Conservation (phyloP, 441 rosid genomes). For the Erysimum cheiri region DNA sequence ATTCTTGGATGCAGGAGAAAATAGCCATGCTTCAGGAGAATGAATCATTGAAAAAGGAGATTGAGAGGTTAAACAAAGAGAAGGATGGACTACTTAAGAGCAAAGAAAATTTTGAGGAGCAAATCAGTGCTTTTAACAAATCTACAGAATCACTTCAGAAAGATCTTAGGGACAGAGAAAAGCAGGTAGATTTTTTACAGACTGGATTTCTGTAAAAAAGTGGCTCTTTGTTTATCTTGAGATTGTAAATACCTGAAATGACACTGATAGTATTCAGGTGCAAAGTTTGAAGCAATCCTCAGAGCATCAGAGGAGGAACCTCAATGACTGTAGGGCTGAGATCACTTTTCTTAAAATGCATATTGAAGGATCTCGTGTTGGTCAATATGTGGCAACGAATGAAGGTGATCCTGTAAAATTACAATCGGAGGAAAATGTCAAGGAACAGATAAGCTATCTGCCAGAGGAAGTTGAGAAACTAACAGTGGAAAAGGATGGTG, state of each 20-base stretch:
- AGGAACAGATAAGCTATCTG: slow-evolving; percentile 64
- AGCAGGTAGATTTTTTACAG: slow-evolving; percentile 55
- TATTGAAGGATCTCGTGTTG: slow-evolving; percentile 79
- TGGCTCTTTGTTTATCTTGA: slow-evolving; percentile 24
- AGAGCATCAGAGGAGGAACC: slow-evolving; percentile 80
- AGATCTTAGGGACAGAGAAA: slow-evolving; percentile 79
- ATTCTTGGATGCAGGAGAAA: slow-evolving; percentile 76
- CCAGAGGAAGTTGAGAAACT: slow-evolving; percentile 67
- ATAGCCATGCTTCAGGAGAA: slow-evolving; percentile 82
- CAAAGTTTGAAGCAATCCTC: slow-evolving; percentile 73
- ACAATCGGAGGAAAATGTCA: slow-evolving; percentile 59
- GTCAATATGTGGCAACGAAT: slow-evolving; percentile 49
- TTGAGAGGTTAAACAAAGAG: slow-evolving; percentile 58
- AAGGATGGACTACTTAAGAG: slow-evolving; percentile 57
- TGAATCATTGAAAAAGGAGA: slow-evolving; percentile 60
- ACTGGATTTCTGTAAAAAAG: slow-evolving; percentile 33
- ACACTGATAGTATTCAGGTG: slow-evolving; percentile 56
- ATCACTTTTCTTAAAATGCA: slow-evolving; percentile 92
- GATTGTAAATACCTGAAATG: slow-evolving; percentile 35
- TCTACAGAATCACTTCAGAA: slow-evolving; percentile 70
- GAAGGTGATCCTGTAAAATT: slow-evolving; percentile 58
- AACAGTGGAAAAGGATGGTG: slow-evolving; percentile 44
- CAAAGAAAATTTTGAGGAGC: slow-evolving; percentile 63
- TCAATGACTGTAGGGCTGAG: slow-evolving; percentile 91
- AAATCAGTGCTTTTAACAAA: slow-evolving; percentile 64